Evolutionary conservation across 495 filamentous ascomycete species (phyloP).

Genomic region (Chaetomium fimeti): DNA sequence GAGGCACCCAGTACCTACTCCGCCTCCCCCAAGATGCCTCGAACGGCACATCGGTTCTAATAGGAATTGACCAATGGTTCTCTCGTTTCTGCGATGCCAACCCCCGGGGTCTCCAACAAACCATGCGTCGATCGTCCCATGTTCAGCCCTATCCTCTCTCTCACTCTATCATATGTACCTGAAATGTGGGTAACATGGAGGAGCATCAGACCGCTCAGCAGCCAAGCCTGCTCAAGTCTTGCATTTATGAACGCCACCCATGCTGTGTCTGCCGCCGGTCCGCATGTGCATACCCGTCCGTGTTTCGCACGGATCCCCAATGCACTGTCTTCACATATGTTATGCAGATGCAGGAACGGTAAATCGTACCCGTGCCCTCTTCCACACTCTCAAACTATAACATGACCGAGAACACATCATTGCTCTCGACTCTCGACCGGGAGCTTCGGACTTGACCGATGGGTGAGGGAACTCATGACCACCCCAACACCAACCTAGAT

Average conservation of each 20-base stretch:
- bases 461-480: neutral
- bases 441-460: constrained; percentile 1
- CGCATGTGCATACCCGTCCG: too few species aligned
- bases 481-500: neutral
- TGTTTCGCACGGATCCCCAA: too few species aligned
- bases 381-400: neutral
- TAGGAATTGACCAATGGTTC: constrained; percentile 1
- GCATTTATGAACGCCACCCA: too few species aligned
- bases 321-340: too few species aligned
- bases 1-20: neutral
- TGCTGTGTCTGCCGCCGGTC: too few species aligned
- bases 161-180: neutral
- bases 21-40: neutral
- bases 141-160: neutral
- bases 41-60: too few species aligned
- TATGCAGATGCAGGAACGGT: too few species aligned
- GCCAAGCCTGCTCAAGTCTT: too few species aligned
- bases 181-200: neutral
- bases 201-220: too few species aligned
- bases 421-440: neutral
- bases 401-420: neutral
- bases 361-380: too few species aligned
- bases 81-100: neutral
- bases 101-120: neutral
- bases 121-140: neutral